These are phyloP conservation scores for Lactarius pseudohatsudake DNA, from an alignment of 768 basidiomycete species.

Conservation along the genomic window DNA sequence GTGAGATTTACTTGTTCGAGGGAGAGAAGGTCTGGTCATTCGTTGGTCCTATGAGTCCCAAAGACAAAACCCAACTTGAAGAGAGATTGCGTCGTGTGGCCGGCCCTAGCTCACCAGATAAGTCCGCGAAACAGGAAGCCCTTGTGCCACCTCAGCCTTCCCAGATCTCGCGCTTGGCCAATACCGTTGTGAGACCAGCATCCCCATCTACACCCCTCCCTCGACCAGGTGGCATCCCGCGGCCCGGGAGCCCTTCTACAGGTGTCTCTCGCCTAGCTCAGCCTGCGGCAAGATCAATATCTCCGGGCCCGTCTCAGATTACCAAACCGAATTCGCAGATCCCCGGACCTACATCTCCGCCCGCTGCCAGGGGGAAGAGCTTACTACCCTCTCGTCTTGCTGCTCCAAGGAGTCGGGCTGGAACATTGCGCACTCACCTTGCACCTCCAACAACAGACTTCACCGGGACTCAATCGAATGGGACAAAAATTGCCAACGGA, in stretches of 20 bases:
- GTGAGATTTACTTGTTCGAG: constrained; percentile 77
- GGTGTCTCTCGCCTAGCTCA: constrained; percentile 44
- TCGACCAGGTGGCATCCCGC: constrained; percentile 46
- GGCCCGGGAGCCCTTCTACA: constrained; percentile 50
- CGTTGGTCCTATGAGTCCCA: constrained; percentile 72
- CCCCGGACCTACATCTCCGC: constrained; percentile 38
- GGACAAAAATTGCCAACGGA: constrained; percentile 15
- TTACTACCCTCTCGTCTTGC: constrained; percentile 75
- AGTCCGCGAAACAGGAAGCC: constrained; percentile 42
- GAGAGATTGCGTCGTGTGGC: constrained; percentile 83
- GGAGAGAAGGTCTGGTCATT: constrained; percentile 85
- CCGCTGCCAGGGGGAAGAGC: constrained; percentile 57
- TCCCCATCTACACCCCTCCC: constrained; percentile 44
- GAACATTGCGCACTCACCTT: constrained; percentile 26
- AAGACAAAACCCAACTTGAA: constrained; percentile 91
- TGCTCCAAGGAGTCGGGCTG: constrained; percentile 55
- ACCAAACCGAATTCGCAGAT: constrained; percentile 33
- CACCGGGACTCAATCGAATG: constrained; percentile 4
- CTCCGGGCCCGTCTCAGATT: constrained; percentile 39
- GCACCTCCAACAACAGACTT: constrained; percentile 8
- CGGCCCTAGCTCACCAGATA: constrained; percentile 55
- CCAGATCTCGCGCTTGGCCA: constrained; percentile 55
- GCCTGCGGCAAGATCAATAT: constrained; percentile 40
- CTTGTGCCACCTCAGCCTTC: constrained; percentile 42
- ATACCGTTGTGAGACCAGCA: constrained; percentile 48